phyloP scores from a whole-genome alignment of 2,329 filamentous ascomycete species.

The Arthrobotrys sphaeroides region DNA sequence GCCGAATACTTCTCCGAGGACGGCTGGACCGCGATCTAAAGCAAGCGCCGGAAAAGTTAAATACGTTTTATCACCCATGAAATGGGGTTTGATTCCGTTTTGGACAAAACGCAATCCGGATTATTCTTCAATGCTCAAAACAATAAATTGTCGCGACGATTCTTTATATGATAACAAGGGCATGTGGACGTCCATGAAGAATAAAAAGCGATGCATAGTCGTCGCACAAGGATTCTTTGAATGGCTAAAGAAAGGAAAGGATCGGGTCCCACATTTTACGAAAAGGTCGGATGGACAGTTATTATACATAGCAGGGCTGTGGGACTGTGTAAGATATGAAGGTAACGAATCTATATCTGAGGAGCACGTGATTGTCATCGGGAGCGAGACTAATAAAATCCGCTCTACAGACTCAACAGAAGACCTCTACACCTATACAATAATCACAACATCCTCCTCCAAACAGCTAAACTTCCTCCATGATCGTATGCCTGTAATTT shows the following conservation, averaged over 20 bases:
- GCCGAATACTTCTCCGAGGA: constrained; percentile 15
- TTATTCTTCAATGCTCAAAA: constrained; percentile 80
- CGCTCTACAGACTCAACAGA: constrained; percentile 67
- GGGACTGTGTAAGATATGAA: constrained; percentile 86
- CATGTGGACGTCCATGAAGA: constrained; percentile 94
- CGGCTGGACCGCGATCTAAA: not conserved
- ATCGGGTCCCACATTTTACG: constrained; percentile 81
- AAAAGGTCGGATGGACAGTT: constrained; percentile 82
- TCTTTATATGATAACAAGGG: constrained; percentile 78
- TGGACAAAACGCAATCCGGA: constrained; percentile 89
- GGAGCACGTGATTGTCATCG: too few species aligned
- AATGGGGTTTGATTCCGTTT: constrained; percentile 92
- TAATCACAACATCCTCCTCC: constrained; percentile 91
- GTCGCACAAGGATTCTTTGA: constrained; percentile 94
- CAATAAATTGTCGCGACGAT: constrained; percentile 95
- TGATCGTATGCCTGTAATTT: constrained; percentile 92
- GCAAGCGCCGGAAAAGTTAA: constrained; percentile 62
- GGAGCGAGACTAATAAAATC: too few species aligned
- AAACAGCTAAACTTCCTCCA: constrained; percentile 85
- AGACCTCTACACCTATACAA: constrained; percentile 85
- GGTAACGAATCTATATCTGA: too few species aligned
- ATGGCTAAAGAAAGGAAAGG: constrained; percentile 85
- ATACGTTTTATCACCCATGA: constrained; percentile 91
- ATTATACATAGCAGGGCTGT: constrained; percentile 90
- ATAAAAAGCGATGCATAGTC: constrained; percentile 84